Conservation (phyloP, 176 grass and related monocot species). For the Carex pumila region DNA sequence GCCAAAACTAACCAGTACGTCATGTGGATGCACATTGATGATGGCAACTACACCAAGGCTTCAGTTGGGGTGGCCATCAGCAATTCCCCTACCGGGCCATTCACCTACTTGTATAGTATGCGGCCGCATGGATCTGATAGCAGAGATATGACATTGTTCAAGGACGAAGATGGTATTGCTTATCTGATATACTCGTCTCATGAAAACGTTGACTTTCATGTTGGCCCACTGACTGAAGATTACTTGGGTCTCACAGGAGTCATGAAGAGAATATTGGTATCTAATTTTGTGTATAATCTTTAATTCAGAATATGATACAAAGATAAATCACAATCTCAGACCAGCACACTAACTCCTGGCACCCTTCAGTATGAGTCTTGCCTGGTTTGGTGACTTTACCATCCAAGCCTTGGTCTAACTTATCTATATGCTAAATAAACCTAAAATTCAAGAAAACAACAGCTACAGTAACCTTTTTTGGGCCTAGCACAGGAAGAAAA, state of each 20-base stretch:
- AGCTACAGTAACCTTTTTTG: background rate
- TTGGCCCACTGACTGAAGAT: slow-evolving; percentile 61
- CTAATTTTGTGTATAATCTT: background rate
- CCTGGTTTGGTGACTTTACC: background rate
- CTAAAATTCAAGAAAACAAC: background rate
- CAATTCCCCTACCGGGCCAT: slow-evolving; percentile 62
- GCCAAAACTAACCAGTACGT: slow-evolving; percentile 52
- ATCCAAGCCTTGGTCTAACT: background rate
- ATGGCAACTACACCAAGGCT: slow-evolving; percentile 77
- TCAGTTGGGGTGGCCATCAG: slow-evolving; percentile 63
- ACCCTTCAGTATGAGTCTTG: background rate
- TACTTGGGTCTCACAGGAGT: slow-evolving; percentile 48
- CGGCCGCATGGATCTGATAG: slow-evolving; percentile 72
- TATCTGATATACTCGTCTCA: slow-evolving; percentile 75
- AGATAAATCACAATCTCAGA: background rate
- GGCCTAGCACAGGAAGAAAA: background rate
- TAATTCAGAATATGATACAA: background rate
- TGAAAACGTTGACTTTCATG: slow-evolving; percentile 71
- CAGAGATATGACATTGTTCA: slow-evolving; percentile 89
- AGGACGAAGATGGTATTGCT: slow-evolving; percentile 62
- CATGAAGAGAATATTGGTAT: slow-evolving; percentile 51
- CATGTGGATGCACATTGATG: slow-evolving; percentile 98
- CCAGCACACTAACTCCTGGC: background rate
- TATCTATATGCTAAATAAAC: background rate
- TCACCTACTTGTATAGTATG: slow-evolving; percentile 71